phyloP scores from a whole-genome alignment of 2,329 filamentous ascomycete species.

The Trichoderma cornu-damae region DNA sequence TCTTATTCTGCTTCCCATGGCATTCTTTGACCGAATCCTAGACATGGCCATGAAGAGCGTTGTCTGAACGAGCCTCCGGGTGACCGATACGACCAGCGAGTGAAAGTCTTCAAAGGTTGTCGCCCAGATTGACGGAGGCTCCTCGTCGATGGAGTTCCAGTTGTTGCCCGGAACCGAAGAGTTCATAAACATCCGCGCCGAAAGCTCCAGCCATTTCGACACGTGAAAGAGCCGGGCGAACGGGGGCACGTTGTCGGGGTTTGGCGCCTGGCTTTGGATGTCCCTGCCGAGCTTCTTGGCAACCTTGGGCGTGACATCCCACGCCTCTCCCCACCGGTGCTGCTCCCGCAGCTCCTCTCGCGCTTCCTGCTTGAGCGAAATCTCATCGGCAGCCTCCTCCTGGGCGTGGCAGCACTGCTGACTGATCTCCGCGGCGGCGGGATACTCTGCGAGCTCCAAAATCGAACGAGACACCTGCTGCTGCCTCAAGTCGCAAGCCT shows the following conservation, averaged over 20 bases:
- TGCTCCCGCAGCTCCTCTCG: conserved; percentile 57
- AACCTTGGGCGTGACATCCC: conserved; percentile 54
- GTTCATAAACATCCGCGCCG: conserved; percentile 72
- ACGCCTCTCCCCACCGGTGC: conserved; percentile 56
- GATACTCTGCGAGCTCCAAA: conserved; percentile 52
- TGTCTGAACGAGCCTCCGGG: conserved; percentile 64
- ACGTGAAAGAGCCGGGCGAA: conserved; percentile 55
- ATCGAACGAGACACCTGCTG: conserved; percentile 28
- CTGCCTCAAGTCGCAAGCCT: conserved; percentile 40
- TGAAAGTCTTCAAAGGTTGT: conserved; percentile 75
- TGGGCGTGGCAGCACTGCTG: conserved; percentile 59
- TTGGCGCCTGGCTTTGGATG: conserved; percentile 18
- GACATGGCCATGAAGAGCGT: conserved; percentile 66
- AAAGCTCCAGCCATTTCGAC: conserved; percentile 57
- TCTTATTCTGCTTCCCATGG: conserved; percentile 28
- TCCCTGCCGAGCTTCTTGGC: conserved; percentile 30
- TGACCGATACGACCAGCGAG: conserved; percentile 60
- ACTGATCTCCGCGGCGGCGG: conserved; percentile 68
- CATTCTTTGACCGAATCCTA: conserved; percentile 52
- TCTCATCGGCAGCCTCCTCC: conserved; percentile 61
- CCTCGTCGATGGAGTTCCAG: conserved; percentile 59
- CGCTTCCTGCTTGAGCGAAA: conserved; percentile 60
- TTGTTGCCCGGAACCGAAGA: conserved; percentile 55
- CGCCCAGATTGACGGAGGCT: conserved; percentile 64
- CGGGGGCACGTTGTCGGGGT: conserved; percentile 33